These are phyloP conservation scores for Auriculariales sp. DNA, from an alignment of 768 basidiomycete genomes.

Conservation along the genomic window DNA sequence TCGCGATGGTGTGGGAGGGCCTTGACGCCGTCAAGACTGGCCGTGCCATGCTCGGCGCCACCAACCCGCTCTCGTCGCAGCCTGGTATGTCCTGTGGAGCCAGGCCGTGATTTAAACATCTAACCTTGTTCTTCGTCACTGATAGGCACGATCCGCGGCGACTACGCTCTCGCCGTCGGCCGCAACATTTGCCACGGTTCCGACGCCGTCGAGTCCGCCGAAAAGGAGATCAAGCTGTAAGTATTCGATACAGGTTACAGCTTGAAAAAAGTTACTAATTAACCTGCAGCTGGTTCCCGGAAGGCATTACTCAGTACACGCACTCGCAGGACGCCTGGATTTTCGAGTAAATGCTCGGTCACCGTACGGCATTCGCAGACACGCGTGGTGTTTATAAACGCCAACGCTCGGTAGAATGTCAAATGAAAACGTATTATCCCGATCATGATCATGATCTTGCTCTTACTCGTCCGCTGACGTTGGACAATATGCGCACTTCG, in stretches of 20 bases:
- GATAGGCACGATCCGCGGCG: conserved; percentile 86
- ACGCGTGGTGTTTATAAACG: no score
- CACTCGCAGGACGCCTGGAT: conserved; percentile 55
- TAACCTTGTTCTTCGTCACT: not conserved
- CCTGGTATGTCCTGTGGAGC: conserved; percentile 44
- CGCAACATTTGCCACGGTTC: conserved; percentile 92
- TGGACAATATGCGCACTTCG: no score
- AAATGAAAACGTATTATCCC: no score
- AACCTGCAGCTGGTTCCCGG: conserved; percentile 73
- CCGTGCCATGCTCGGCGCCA: conserved; percentile 88
- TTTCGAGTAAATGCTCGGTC: conserved; percentile 45
- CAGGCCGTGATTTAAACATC: conserved; percentile 2
- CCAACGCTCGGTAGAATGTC: no score
- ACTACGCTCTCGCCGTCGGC: conserved; percentile 86
- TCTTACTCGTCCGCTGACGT: no score
- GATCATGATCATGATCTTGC: no score
- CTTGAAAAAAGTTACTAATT: no score
- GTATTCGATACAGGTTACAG: no score
- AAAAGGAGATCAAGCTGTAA: conserved; percentile 90
- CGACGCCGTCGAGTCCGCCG: conserved; percentile 74
- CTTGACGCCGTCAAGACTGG: conserved; percentile 90
- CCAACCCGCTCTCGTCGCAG: conserved; percentile 85
- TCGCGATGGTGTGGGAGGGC: conserved; percentile 93
- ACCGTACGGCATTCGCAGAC: no score
- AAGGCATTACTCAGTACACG: conserved; percentile 61